Conservation (phyloP, 345 rosid species). For the Salix brachista region DNA sequence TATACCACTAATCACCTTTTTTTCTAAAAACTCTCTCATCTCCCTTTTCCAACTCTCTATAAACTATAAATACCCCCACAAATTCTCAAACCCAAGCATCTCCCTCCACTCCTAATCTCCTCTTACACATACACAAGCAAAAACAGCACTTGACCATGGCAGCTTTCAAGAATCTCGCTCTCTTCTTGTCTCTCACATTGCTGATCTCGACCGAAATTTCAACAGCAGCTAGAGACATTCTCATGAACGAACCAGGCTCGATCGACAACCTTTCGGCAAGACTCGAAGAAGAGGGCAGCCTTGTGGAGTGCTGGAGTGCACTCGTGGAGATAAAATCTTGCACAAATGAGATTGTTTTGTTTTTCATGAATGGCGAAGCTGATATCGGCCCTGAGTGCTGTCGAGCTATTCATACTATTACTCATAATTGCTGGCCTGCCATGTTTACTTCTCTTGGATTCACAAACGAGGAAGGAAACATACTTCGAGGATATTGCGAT, state of each 20-base stretch:
- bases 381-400: conserved; percentile 59
- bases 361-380: conserved; percentile 59
- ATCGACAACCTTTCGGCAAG: conserved; percentile 25
- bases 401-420: conserved; percentile 47
- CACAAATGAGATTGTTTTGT: conserved; percentile 60
- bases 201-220: conserved; percentile 7
- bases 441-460: conserved; percentile 75
- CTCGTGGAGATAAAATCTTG: conserved; percentile 60
- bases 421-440: conserved; percentile 70
- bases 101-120: neutral
- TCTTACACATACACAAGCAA: neutral
- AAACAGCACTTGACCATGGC: neutral
- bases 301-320: conserved; percentile 65
- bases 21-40: neutral
- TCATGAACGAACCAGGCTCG: conserved; percentile 5
- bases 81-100: neutral
- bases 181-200: conserved; percentile 16
- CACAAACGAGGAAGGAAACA: conserved; percentile 48
- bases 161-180: conserved; percentile 6
- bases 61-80: neutral
- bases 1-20: neutral
- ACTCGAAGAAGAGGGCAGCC: conserved; percentile 37
- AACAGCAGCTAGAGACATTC: conserved; percentile 16
- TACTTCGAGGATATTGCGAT: conserved; percentile 63
- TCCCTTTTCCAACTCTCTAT: neutral